phyloP scores from a whole-genome alignment of 495 filamentous ascomycete species.

The Penicillium parvum region DNA sequence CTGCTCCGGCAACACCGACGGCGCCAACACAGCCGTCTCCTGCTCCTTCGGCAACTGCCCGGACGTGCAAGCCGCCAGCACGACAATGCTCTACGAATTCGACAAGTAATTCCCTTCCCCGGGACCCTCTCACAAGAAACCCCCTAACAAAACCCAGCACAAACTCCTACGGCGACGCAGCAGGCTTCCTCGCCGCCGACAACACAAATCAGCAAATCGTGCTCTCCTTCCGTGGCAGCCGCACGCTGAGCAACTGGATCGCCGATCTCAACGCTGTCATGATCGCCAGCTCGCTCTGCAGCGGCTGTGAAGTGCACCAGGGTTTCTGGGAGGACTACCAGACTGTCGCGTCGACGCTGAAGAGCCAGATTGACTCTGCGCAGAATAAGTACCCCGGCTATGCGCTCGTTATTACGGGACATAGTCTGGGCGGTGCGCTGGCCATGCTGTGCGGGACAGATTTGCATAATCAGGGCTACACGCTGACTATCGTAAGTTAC shows the following conservation, averaged over 20 bases:
- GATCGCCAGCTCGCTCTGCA: slow-evolving; percentile 29
- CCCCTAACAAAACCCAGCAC: slow-evolving; percentile 37
- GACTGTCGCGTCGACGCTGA: slow-evolving; percentile 30
- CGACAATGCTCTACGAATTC: slow-evolving; percentile 51
- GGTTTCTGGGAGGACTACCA: slow-evolving; percentile 54
- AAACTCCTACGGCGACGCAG: slow-evolving; percentile 46
- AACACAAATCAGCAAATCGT: slow-evolving; percentile 53
- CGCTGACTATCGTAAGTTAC: slow-evolving; percentile 20
- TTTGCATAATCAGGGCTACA: slow-evolving; percentile 43
- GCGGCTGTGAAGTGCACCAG: slow-evolving; percentile 40
- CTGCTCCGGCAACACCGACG: slow-evolving; percentile 49
- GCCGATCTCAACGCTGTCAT: not conserved
- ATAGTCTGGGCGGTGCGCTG: slow-evolving; percentile 61
- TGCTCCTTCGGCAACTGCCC: slow-evolving; percentile 56
- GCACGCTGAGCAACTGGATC: not conserved
- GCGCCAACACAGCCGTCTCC: slow-evolving; percentile 35
- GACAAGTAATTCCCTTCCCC: slow-evolving; percentile 40
- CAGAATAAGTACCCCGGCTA: slow-evolving; percentile 41
- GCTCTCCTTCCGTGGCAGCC: slow-evolving; percentile 50
- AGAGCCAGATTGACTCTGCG: slow-evolving; percentile 31
- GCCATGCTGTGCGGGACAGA: slow-evolving; percentile 53
- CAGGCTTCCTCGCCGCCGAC: slow-evolving; percentile 62
- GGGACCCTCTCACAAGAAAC: slow-evolving; percentile 6
- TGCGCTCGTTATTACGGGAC: slow-evolving; percentile 53
- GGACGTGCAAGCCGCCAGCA: slow-evolving; percentile 46